phyloP scores from a whole-genome alignment of 2,329 filamentous ascomycete genomes.

The Magnaporthiopsis poae region DNA sequence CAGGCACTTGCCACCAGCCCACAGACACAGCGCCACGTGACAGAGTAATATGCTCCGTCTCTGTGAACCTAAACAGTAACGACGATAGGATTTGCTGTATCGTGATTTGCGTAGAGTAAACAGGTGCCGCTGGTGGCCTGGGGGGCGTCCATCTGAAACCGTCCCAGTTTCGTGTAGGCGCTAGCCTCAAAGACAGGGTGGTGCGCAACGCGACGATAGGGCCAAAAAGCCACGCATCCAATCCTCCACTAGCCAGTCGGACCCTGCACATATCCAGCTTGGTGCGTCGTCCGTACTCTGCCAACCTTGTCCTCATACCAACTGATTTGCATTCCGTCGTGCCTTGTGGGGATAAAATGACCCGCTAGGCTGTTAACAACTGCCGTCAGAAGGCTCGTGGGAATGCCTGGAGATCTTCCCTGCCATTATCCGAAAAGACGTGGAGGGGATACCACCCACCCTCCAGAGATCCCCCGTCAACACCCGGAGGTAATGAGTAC shows the following conservation, averaged over 20 bases:
- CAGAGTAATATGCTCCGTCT: background rate
- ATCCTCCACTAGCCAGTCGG: background rate
- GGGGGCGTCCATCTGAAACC: background rate
- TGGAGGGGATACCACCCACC: background rate
- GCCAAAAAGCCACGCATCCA: background rate
- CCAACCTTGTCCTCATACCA: too few relatives aligned
- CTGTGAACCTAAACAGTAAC: background rate
- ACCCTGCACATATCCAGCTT: background rate
- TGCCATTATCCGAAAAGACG: background rate
- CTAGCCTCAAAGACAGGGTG: background rate
- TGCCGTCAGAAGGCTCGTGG: too few relatives aligned
- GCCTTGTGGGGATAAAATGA: background rate
- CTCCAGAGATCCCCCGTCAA: background rate
- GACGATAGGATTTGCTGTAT: background rate
- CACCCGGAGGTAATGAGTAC: background rate
- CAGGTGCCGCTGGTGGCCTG: background rate
- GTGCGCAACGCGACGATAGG: too few relatives aligned
- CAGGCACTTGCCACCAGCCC: too few relatives aligned
- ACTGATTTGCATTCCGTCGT: background rate
- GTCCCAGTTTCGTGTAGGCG: background rate
- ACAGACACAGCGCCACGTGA: background rate
- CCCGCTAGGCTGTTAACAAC: too few relatives aligned
- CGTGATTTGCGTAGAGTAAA: background rate
- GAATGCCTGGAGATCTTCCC: background rate
- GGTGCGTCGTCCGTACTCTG: too few relatives aligned